Percentiles rank a stretch among this genome's conserved stretches.
Conservation (phyloP, 495 filamentous ascomycete genomes). For the Delitschia confertaspora region DNA sequence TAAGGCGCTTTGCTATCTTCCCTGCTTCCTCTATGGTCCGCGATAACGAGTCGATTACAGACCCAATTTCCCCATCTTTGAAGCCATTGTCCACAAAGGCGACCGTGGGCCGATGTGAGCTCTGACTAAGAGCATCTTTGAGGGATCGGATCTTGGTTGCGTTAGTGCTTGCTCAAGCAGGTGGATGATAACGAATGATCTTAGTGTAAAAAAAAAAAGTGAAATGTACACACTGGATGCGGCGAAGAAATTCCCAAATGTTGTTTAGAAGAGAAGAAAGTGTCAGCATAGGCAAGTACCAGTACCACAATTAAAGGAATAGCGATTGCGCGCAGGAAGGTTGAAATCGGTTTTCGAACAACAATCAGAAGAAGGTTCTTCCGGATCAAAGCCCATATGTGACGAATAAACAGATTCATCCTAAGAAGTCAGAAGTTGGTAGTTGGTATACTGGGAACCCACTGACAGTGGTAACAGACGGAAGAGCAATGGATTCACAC, state of each 20-base stretch:
- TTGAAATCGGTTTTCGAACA: conserved; percentile 14
- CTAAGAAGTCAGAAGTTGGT: too few species aligned
- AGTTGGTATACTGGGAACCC: too few species aligned
- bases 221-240: conserved; percentile 1
- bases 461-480: too few species aligned
- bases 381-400: conserved; percentile 20
- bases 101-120: conserved; percentile 40
- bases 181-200: neutral
- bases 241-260: conserved; percentile 9
- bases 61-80: conserved; percentile 54
- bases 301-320: conserved; percentile 16
- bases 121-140: conserved; percentile 1
- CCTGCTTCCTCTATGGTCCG: conserved; percentile 39
- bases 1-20: conserved; percentile 44
- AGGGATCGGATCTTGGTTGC: conserved; percentile 4
- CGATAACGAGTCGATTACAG: conserved; percentile 53
- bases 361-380: conserved; percentile 24
- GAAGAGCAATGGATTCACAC: too few species aligned
- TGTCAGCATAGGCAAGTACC: conserved; percentile 10
- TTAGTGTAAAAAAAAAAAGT: neutral
- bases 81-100: conserved; percentile 64
- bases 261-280: conserved; percentile 8
- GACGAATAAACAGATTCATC: conserved; percentile 18
- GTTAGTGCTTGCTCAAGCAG: neutral
- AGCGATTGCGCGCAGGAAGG: conserved; percentile 19